Evolutionary conservation across 306 rosid species (phyloP), one percentile per base, ranked within the genome.

Genomic region (Gleditsia sinensis): DNA sequence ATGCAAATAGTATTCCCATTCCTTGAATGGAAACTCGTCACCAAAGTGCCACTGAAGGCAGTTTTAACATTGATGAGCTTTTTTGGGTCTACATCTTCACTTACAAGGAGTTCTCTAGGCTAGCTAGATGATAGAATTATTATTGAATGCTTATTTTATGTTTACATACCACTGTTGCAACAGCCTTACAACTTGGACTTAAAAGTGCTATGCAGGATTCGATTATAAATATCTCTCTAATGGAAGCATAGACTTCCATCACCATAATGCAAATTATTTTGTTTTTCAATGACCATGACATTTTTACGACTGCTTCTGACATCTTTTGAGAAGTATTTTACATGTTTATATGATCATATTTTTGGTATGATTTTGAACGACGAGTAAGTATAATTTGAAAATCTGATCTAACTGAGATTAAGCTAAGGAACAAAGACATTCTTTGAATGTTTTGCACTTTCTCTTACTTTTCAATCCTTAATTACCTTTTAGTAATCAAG

Each of bases 21-120:
- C 78, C 84, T 33, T 53, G 40, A 80, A 58, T 67, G 72, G 71
- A 23, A 54, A 25, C 33, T n/a, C 6, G 57, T 51, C 10, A 33
- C 25, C 24, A 20, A 14, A 2, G 9, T 61, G 19, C 32, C 12
- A 42, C 39, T 45, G 19, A 42, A 64, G 6, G 21, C 54, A 23
- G 6, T 23, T 42, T 40, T 37, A 2, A 53, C 21, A 36, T 36
- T 9, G 6, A 62, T 19, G 21, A 19, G 6, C 6, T 56, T 55
- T 56, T 55, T 5, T 55, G 19, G 36, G 12, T n/a, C n/a, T n/a
- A n/a, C n/a, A n/a, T n/a, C n/a, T n/a, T n/a, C n/a, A n/a, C n/a
- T n/a, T n/a, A n/a, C n/a, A n/a, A n/a, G n/a, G n/a, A n/a, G n/a
- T n/a, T 30, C 6, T n/a, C 1, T 0, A 37, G 11, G 24, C n/a